phyloP scores from a whole-genome alignment of 257 asterid genomes.

The Eustoma russellianum region DNA sequence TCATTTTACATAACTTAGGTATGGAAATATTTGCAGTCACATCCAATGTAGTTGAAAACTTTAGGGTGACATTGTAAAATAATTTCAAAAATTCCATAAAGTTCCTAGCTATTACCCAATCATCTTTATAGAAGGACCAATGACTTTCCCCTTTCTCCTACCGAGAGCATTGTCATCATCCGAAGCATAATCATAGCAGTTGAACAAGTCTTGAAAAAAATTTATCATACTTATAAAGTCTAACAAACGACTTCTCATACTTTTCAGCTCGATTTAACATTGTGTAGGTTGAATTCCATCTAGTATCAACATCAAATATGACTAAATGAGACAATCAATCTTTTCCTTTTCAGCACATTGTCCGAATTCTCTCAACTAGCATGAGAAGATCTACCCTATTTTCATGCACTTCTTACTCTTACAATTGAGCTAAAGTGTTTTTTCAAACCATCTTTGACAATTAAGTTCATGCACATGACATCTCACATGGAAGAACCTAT shows the following conservation, averaged over 20 bases:
- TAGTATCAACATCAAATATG: no score
- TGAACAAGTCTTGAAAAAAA: background rate
- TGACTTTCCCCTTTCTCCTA: background rate
- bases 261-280: no score
- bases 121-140: background rate
- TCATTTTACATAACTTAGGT: no score
- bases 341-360: background rate
- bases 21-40: no score
- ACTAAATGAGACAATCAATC: background rate
- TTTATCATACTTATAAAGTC: background rate
- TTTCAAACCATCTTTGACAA: background rate
- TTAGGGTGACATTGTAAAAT: no score
- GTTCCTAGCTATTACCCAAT: background rate
- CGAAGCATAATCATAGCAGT: background rate
- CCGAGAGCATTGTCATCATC: background rate
- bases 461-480: slow-evolving; percentile 4
- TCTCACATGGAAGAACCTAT: background rate
- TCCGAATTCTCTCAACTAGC: background rate
- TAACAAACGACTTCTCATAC: slow-evolving; percentile 7
- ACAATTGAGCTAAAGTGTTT: background rate
- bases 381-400: background rate
- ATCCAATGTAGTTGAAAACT: no score
- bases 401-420: background rate
- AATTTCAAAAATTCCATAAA: background rate
- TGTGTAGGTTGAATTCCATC: no score